These are phyloP conservation scores for Tricladium varicosporioides DNA, from an alignment of 2,329 filamentous ascomycete genomes.

Conservation along the genomic window DNA sequence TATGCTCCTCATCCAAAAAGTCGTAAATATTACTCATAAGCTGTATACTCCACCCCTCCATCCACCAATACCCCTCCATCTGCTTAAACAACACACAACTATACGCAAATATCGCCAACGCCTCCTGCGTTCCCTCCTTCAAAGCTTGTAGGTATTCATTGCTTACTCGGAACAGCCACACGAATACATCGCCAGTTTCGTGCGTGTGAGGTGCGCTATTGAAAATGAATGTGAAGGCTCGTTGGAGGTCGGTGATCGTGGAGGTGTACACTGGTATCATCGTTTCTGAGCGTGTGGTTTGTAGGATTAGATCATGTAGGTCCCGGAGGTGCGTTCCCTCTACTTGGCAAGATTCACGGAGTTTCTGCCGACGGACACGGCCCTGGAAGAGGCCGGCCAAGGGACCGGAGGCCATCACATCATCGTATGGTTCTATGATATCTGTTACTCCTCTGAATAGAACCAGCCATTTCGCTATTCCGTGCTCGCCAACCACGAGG, in stretches of 20 bases:
- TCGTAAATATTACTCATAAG: conserved; percentile 34
- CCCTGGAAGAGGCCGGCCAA: conserved; percentile 30
- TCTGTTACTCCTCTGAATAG: conserved; percentile 36
- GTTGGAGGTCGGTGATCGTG: conserved; percentile 10
- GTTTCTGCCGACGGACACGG: conserved; percentile 18
- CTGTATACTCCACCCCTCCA: conserved; percentile 34
- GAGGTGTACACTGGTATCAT: conserved; percentile 26
- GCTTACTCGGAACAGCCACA: conserved; percentile 14
- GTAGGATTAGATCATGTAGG: conserved; percentile 12
- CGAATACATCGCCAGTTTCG: conserved; percentile 18
- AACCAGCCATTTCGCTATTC: conserved; percentile 37
- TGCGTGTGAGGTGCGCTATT: neutral
- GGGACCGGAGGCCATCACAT: conserved; percentile 19
- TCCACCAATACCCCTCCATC: conserved; percentile 17
- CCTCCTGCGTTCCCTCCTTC: conserved; percentile 32
- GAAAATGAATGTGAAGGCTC: conserved; percentile 9
- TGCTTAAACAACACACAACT: conserved; percentile 15
- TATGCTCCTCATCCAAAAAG: conserved; percentile 35
- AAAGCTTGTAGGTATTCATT: conserved; percentile 30
- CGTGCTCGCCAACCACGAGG: conserved; percentile 33
- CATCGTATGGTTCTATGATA: conserved; percentile 32
- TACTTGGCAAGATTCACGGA: conserved; percentile 4
- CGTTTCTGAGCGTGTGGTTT: conserved; percentile 16
- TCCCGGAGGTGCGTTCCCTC: conserved; percentile 4
- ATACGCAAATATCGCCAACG: conserved; percentile 19